Base-by-base conservation (phyloP, 371 early-diverging fungal species). In the Rhizomucor pusillus region DNA sequence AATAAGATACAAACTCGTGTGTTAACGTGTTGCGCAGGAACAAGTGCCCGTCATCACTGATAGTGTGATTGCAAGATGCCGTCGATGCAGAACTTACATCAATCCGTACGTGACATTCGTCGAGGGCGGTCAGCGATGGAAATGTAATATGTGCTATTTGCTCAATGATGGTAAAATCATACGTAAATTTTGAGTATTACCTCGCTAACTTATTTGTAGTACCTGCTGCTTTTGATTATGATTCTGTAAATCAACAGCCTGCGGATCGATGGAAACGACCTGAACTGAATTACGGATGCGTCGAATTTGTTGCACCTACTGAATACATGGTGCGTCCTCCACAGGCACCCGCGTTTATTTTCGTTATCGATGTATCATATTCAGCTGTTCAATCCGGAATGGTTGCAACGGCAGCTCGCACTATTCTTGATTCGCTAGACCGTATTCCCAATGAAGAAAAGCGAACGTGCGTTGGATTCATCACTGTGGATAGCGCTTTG, bases 31-130 rank as follows among this genome's bases (percentile, higher is more conserved):
- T 13, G 25, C 13, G 11, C 40, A 85, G 79, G 83, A 80, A 9
- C 83, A 84, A 20, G 89, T 95, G 0, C 95, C 96, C 5, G 89
- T 93, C 1, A 84, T 93, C 34, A 76, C 84, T 33, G 90, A 95
- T 63, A 73, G 82, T 48, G 81, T 84, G 20, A 95, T 98, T 79
- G 89, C 93, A 43, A 86, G 98, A 44, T 98, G 98, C 73, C 83
- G 95, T 52, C 82, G 95, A 19, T 98, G 98, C 73, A 80, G 97
- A 60, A 89, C 96, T 5, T 98, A 98, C 61, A 92, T 98, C 65
- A 97, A 97, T 63, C 97, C 97, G 9, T 98, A 88, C 72, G 90
- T 95, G 5, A 86, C 85, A 43, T 95, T 94, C 79, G 86, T 93
- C 0, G 96, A 96, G 60, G 93, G 93, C 39, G 95, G 94, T 18